Evolutionary conservation across 306 rosid genomes (phyloP).

Genomic region (Dalbergia cochinchinensis): DNA sequence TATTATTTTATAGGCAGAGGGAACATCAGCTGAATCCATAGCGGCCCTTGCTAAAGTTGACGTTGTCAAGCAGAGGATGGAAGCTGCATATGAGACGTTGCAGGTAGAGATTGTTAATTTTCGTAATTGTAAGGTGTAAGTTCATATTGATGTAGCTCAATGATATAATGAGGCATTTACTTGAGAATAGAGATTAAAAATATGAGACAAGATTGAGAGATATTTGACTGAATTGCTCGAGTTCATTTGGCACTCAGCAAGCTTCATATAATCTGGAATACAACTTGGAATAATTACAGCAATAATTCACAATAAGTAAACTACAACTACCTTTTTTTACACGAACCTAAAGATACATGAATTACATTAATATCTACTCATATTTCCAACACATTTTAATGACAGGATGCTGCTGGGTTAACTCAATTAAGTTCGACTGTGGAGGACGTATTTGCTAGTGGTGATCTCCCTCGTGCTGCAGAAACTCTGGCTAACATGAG

Average conservation of each 20-base stretch:
- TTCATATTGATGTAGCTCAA: not conserved
- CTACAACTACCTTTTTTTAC: no score
- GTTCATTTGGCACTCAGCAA: no score
- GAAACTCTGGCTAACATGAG: constrained; percentile 98
- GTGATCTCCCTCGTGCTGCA: constrained; percentile 97
- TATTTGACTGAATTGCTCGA: no score
- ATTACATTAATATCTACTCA: no score
- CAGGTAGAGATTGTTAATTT: constrained; percentile 67
- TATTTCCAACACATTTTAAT: constrained; percentile 8
- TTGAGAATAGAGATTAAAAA: no score
- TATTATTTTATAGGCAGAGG: constrained; percentile 78
- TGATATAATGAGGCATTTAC: constrained; percentile 4
- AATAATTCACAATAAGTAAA: no score
- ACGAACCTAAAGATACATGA: no score
- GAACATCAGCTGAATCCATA: constrained; percentile 95
- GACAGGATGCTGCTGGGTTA: constrained; percentile 98
- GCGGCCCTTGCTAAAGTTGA: constrained; percentile 95
- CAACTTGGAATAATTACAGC: no score
- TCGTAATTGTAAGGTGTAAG: constrained; percentile 4
- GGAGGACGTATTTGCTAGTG: constrained; percentile 98
- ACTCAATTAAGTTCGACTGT: constrained; percentile 94
- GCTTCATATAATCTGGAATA: no score
- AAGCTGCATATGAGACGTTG: constrained; percentile 90
- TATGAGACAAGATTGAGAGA: no score
- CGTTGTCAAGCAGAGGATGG: constrained; percentile 98